phyloP scores from a whole-genome alignment of 352 stramenopile species.

The Pythium guiyangense region DNA sequence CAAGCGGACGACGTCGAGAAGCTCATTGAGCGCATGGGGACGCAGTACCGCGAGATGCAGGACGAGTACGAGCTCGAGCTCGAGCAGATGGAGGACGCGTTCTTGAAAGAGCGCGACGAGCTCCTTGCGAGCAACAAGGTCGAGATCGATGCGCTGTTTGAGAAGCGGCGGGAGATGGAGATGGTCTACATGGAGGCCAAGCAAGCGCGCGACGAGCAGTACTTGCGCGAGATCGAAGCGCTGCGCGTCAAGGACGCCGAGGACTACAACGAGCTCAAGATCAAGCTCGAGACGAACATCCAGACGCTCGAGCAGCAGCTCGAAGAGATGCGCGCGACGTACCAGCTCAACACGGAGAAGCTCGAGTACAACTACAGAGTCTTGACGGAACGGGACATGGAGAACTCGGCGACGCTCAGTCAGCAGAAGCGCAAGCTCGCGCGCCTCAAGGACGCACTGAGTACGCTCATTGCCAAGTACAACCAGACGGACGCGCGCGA shows the following conservation, averaged over 20 bases:
- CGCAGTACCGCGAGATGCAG: conserved; percentile 92
- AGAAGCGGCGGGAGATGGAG: conserved; percentile 91
- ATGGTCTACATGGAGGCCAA: conserved; percentile 92
- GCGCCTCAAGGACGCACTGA: conserved; percentile 90
- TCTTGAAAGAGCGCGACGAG: conserved; percentile 89
- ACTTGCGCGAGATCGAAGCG: conserved; percentile 90
- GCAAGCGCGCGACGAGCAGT: conserved; percentile 86
- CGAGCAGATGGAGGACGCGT: conserved; percentile 91
- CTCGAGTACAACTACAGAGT: conserved; percentile 97
- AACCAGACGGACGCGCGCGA: conserved; percentile 88
- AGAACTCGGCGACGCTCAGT: conserved; percentile 90
- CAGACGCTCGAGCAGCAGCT: conserved; percentile 95
- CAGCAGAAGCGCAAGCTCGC: conserved; percentile 93
- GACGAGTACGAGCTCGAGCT: conserved; percentile 93
- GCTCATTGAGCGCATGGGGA: conserved; percentile 84
- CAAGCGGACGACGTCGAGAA: conserved; percentile 90
- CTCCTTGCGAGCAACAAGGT: conserved; percentile 86
- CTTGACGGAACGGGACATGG: conserved; percentile 92
- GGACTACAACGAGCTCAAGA: conserved; percentile 95
- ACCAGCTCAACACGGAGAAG: conserved; percentile 96
- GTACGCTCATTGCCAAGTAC: conserved; percentile 88
- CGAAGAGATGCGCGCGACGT: conserved; percentile 94
- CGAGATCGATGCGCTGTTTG: conserved; percentile 92
- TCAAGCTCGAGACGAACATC: conserved; percentile 96
- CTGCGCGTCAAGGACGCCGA: conserved; percentile 89